These are phyloP conservation scores for Xylaria sp. DNA, from an alignment of 2,329 filamentous ascomycete species.

Conservation along the genomic window DNA sequence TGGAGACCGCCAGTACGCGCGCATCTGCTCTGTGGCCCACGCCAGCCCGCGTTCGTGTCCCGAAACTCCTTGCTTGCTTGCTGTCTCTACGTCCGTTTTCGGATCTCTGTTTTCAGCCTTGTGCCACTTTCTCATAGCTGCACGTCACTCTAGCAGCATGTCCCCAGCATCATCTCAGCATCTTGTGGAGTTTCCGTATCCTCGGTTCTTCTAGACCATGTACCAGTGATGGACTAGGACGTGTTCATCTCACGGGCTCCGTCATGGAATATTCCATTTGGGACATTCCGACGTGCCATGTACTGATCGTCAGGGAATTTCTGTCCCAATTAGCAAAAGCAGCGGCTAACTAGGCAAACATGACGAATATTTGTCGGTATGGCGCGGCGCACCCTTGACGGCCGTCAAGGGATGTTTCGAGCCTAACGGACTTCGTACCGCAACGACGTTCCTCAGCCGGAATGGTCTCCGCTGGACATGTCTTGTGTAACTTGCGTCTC, in stretches of 20 bases:
- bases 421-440: not conserved
- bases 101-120: conserved; percentile 49
- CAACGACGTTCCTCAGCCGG: conserved; percentile 1
- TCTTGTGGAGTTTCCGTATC: conserved; percentile 40
- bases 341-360: not conserved
- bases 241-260: not conserved
- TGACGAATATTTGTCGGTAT: not conserved
- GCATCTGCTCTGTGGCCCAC: conserved; percentile 10
- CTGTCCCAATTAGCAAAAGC: not conserved
- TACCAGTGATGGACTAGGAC: conserved; percentile 15
- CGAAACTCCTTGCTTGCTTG: conserved; percentile 33
- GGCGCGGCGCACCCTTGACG: not conserved
- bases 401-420: not conserved
- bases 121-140: conserved; percentile 47
- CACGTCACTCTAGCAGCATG: conserved; percentile 45
- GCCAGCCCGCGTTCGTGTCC: conserved; percentile 24
- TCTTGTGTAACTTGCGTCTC: not conserved
- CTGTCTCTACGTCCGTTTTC: conserved; percentile 37
- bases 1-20: conserved; percentile 27
- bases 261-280: not conserved
- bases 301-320: not conserved
- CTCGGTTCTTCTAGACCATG: conserved; percentile 40
- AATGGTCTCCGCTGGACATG: conserved; percentile 8
- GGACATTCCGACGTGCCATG: not conserved
- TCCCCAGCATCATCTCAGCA: conserved; percentile 30